Evolutionary conservation across 352 stramenopile species (phyloP).

Genomic region (Phytophthora uliginosa): DNA sequence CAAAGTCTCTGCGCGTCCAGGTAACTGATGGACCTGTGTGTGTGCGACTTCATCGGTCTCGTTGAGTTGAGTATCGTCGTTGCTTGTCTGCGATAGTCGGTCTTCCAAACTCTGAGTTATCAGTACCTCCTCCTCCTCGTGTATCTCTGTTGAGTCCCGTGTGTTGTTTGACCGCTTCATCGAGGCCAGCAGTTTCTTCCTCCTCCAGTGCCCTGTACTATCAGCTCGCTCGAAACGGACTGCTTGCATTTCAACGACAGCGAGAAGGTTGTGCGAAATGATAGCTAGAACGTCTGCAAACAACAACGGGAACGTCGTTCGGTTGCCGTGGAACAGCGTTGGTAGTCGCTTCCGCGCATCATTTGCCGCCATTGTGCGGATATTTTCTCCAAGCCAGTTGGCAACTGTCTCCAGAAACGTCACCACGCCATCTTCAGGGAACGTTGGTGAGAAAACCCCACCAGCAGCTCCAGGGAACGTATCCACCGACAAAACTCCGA

Average conservation of each 20-base stretch:
- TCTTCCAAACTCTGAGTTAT: background rate
- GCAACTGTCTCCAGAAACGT: constrained; percentile 57
- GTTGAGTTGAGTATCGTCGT: background rate
- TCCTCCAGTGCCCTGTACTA: constrained; percentile 8
- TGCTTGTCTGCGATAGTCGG: background rate
- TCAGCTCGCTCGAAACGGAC: constrained; percentile 32
- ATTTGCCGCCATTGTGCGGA: constrained; percentile 43
- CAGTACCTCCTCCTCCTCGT: background rate
- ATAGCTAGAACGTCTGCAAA: constrained; percentile 47
- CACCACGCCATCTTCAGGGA: constrained; percentile 72
- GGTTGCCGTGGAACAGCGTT: constrained; percentile 71
- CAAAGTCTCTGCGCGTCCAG: constrained; percentile 25
- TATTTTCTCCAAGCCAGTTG: constrained; percentile 56
- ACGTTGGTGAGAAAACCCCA: constrained; percentile 49
- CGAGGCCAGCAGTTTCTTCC: constrained; percentile 15
- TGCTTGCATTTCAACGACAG: constrained; percentile 50
- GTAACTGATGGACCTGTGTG: constrained; percentile 16
- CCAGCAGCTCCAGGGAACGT: constrained; percentile 69
- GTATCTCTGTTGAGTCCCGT: background rate
- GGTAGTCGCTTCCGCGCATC: constrained; percentile 31
- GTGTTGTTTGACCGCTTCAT: constrained; percentile 4
- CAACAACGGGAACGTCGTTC: constrained; percentile 47
- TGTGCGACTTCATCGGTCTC: background rate
- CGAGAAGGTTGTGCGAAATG: constrained; percentile 54
- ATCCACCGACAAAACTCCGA: constrained; percentile 73